Percentiles rank a stretch among this genome's conserved stretches.
Evolutionary conservation across 2,329 filamentous ascomycete species (phyloP).

Genomic region (Cladosporium sp.): DNA sequence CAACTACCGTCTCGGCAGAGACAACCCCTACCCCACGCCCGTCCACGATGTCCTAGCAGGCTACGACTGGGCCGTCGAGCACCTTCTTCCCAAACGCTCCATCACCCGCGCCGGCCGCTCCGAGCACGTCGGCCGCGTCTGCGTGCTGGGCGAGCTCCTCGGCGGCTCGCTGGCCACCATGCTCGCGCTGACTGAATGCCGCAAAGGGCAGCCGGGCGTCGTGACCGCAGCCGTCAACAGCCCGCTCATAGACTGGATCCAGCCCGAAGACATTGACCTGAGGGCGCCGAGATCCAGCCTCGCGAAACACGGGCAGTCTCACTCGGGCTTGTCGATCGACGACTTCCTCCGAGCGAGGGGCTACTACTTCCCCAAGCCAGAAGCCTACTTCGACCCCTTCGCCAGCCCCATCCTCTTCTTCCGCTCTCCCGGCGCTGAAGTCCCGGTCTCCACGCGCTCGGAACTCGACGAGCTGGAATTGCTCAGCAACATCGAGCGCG

Average conservation of each 20-base stretch:
- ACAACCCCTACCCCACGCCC: conserved; percentile 38
- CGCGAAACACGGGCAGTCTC: not conserved
- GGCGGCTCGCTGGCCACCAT: conserved; percentile 44
- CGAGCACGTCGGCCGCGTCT: conserved; percentile 30
- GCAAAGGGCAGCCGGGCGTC: conserved; percentile 34
- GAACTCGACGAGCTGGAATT: conserved; percentile 29
- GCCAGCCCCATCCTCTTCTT: conserved; percentile 47
- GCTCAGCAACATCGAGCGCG: conserved; percentile 22
- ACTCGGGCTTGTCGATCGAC: conserved; percentile 1
- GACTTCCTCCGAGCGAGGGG: conserved; percentile 31
- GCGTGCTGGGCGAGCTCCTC: conserved; percentile 43
- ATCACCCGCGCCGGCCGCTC: conserved; percentile 23
- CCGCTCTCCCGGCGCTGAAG: conserved; percentile 35
- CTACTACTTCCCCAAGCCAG: conserved; percentile 36
- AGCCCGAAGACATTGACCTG: conserved; percentile 23
- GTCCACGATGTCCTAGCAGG: conserved; percentile 42
- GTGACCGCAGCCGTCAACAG: conserved; percentile 42
- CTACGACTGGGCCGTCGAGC: conserved; percentile 42
- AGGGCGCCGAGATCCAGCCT: conserved; percentile 13
- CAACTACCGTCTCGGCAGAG: conserved; percentile 38
- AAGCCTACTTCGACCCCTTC: conserved; percentile 45
- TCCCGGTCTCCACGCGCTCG: not conserved
- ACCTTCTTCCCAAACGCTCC: conserved; percentile 28
- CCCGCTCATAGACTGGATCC: conserved; percentile 44
- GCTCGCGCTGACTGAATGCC: conserved; percentile 46